phyloP scores from a whole-genome alignment of 2,329 filamentous ascomycete species.

The Alternaria hordeiaustralica region DNA sequence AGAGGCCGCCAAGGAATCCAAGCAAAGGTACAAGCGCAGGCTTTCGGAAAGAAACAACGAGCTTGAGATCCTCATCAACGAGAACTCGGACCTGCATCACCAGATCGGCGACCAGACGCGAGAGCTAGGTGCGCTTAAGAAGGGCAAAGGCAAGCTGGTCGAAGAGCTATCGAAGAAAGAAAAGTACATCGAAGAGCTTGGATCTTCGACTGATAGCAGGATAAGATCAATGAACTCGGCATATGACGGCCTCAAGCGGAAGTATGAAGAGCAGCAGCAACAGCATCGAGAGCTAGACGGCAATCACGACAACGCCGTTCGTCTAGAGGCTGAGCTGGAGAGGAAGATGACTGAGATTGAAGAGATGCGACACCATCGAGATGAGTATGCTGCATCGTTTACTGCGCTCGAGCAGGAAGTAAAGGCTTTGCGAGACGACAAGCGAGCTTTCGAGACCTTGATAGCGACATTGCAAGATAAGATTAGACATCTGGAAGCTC shows the following conservation, averaged over 20 bases:
- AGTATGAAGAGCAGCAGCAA: conserved; percentile 23
- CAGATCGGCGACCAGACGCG: conserved; percentile 33
- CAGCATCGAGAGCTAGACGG: conserved; percentile 14
- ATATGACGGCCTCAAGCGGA: conserved; percentile 28
- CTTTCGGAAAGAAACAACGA: conserved; percentile 38
- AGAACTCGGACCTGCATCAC: conserved; percentile 38
- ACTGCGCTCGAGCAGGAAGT: conserved; percentile 41
- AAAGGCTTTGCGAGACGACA: conserved; percentile 34
- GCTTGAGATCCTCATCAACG: conserved; percentile 33
- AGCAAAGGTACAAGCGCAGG: conserved; percentile 40
- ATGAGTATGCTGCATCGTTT: conserved; percentile 32
- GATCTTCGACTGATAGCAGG: conserved; percentile 25
- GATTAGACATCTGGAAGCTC: conserved; percentile 32
- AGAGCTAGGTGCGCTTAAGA: conserved; percentile 32
- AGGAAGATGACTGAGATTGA: conserved; percentile 37
- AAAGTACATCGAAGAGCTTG: conserved; percentile 33
- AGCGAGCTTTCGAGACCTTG: conserved; percentile 39
- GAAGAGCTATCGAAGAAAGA: conserved; percentile 37
- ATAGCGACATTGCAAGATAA: conserved; percentile 42
- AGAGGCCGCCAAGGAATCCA: conserved; percentile 30
- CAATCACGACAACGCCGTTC: conserved; percentile 18
- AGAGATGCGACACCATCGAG: conserved; percentile 32
- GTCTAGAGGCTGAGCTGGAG: conserved; percentile 24
- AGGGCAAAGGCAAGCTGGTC: conserved; percentile 28
- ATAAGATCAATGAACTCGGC: conserved; percentile 30